Evolutionary conservation across 2,329 filamentous ascomycete species (phyloP).

Genomic region (Claviceps spartinae): DNA sequence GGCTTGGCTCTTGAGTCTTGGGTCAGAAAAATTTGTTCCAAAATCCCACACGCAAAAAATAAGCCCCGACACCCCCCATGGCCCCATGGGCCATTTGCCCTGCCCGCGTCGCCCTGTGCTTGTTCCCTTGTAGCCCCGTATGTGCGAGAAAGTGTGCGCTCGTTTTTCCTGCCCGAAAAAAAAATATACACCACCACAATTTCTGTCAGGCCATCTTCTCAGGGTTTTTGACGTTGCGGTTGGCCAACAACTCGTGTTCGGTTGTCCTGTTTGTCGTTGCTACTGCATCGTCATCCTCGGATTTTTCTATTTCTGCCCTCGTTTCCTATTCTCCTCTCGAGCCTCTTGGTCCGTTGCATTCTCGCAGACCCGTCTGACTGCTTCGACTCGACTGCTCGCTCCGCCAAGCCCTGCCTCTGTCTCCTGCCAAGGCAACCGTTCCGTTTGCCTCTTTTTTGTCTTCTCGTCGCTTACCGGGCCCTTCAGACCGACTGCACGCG

Average conservation of each 20-base stretch:
- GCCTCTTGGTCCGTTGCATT: background rate
- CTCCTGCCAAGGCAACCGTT: background rate
- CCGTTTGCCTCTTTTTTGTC: background rate
- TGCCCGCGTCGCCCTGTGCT: background rate
- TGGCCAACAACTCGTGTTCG: background rate
- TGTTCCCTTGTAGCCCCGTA: background rate
- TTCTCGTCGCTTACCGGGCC: background rate
- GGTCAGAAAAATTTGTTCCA: background rate
- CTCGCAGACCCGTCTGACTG: background rate
- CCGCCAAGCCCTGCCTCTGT: background rate
- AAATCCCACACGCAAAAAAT: constrained; percentile 5
- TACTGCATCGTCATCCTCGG: background rate
- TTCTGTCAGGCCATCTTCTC: background rate
- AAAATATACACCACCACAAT: constrained; percentile 1
- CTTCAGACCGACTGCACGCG: background rate
- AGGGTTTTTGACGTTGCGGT: constrained; percentile 3
- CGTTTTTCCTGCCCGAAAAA: background rate
- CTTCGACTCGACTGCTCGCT: background rate
- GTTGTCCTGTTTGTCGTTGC: background rate
- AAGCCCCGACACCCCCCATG: constrained; percentile 2
- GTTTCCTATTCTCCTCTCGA: background rate
- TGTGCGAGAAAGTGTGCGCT: background rate
- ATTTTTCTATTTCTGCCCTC: background rate
- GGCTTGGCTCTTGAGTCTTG: background rate
- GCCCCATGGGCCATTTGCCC: background rate